Evolutionary conservation across 495 filamentous ascomycete species (phyloP).

Genomic region (Aspergillus homomorphus): DNA sequence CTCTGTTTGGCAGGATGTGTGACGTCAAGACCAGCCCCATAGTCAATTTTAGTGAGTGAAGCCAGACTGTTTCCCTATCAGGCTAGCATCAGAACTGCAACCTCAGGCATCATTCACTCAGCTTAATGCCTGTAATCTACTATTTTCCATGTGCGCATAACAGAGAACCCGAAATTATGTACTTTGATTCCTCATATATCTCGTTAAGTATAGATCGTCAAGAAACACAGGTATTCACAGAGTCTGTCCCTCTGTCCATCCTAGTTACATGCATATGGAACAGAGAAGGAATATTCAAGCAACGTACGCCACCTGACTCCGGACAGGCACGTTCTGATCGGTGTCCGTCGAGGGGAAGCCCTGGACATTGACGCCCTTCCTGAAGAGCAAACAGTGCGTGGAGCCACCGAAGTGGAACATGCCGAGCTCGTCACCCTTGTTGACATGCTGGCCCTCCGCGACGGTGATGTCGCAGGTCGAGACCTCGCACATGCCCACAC

Average conservation of each 20-base stretch:
- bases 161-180: neutral
- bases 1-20: neutral
- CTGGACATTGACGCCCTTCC: slow-evolving; percentile 22
- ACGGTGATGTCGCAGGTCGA: slow-evolving; percentile 64
- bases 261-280: neutral
- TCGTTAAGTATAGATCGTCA: neutral
- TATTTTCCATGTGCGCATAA: no score
- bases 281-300: neutral
- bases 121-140: no score
- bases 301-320: slow-evolving; percentile 48
- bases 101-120: no score
- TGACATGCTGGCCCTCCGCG: slow-evolving; percentile 53
- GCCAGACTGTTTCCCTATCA: neutral
- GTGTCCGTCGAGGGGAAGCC: slow-evolving; percentile 50
- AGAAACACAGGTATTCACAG: neutral
- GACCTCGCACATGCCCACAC: slow-evolving; percentile 67
- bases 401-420: slow-evolving; percentile 47
- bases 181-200: neutral
- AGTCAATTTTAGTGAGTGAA: no score
- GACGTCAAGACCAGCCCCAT: neutral
- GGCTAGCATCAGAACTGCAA: no score
- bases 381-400: slow-evolving; percentile 60
- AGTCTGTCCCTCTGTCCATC: neutral
- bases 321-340: slow-evolving; percentile 56
- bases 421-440: slow-evolving; percentile 41